phyloP scores from a whole-genome alignment of 2,329 filamentous ascomycete species.

The Aspergillus alliaceus region DNA sequence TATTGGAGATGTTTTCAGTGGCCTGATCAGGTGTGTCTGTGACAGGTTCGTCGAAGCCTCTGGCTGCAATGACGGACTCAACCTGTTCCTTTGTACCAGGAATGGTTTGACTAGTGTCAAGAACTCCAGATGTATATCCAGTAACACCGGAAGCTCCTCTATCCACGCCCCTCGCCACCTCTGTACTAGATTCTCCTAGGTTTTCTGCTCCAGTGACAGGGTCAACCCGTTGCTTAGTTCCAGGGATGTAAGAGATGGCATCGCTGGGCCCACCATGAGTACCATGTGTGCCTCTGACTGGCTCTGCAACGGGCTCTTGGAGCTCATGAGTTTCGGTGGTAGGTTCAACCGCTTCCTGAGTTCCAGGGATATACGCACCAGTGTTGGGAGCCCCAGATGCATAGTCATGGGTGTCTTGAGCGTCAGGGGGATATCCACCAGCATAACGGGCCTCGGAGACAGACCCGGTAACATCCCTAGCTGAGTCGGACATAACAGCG shows the following conservation, averaged over 20 bases:
- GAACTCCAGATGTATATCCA: background rate
- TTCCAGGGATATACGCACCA: background rate
- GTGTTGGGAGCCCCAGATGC: background rate
- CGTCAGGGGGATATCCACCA: background rate
- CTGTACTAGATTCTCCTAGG: background rate
- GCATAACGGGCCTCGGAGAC: conserved; percentile 1
- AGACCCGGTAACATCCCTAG: conserved; percentile 5
- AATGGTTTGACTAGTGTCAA: background rate
- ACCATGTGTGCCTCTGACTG: too few relatives aligned
- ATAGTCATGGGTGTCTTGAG: background rate
- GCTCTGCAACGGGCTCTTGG: background rate
- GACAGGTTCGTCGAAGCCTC: background rate
- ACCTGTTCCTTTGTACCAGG: background rate
- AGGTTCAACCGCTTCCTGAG: background rate
- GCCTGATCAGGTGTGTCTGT: background rate
- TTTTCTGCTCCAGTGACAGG: background rate
- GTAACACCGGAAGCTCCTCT: too few relatives aligned
- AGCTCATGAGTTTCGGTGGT: background rate
- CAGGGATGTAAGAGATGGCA: background rate
- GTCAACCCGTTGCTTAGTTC: background rate
- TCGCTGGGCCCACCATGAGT: background rate
- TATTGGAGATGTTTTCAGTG: background rate
- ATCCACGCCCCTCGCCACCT: background rate
- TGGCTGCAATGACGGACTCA: background rate
- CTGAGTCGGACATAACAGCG: background rate